These are phyloP conservation scores for Pseudopyrenochaeta lycopersici DNA, from an alignment of 2,329 filamentous ascomycete species.

Conservation along the genomic window DNA sequence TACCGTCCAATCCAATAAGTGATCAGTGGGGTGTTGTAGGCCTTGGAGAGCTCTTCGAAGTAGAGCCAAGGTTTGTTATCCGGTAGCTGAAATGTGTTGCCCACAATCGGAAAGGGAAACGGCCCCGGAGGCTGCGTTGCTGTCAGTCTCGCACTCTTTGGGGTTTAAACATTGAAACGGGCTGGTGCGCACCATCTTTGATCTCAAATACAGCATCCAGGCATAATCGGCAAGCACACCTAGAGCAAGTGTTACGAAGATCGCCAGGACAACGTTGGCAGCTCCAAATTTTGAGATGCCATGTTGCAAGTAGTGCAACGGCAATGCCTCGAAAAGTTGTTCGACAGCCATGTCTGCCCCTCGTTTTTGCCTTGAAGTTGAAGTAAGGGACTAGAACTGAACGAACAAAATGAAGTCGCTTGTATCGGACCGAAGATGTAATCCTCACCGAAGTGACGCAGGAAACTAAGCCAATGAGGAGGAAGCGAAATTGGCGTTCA, in stretches of 20 bases:
- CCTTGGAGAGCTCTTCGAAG: conserved; percentile 63
- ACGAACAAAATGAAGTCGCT: too few relatives aligned
- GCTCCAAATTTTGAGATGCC: conserved; percentile 41
- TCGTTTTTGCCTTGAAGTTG: not conserved
- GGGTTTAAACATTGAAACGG: not conserved
- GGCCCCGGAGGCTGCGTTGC: conserved; percentile 61
- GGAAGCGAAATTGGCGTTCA: not conserved
- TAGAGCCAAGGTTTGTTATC: conserved; percentile 66
- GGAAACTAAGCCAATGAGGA: not conserved
- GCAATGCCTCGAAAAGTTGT: conserved; percentile 38
- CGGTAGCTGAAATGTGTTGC: conserved; percentile 65
- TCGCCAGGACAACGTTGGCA: conserved; percentile 29
- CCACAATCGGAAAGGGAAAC: conserved; percentile 63
- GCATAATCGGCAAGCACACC: conserved; percentile 55
- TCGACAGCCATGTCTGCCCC: conserved; percentile 38
- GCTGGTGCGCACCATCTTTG: conserved; percentile 53
- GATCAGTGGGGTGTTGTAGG: conserved; percentile 60
- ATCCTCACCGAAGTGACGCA: too few relatives aligned
- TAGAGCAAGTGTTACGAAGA: conserved; percentile 31
- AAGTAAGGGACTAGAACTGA: too few relatives aligned
- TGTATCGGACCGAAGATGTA: too few relatives aligned
- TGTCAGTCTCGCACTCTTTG: not conserved
- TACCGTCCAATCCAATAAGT: conserved; percentile 62
- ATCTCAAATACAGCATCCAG: conserved; percentile 60
- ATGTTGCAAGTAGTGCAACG: conserved; percentile 41